A percentile compares a stretch with the other conserved stretches of the same genome.
These are phyloP conservation scores for Helichrysum umbraculigerum DNA, from an alignment of 129 eudicot species.

Conservation along the genomic window DNA sequence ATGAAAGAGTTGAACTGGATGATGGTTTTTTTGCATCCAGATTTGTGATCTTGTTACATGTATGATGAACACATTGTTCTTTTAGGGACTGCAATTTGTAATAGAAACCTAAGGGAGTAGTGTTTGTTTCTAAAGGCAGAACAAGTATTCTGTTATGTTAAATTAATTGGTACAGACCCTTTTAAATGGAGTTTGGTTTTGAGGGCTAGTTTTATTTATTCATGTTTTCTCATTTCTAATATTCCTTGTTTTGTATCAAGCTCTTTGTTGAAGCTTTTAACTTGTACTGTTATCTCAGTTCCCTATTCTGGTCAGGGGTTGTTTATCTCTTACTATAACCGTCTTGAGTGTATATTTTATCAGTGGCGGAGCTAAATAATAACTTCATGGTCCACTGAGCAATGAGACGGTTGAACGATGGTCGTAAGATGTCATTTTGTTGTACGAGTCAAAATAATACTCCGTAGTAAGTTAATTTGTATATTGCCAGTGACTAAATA, in stretches of 20 bases:
- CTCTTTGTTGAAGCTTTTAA: neutral
- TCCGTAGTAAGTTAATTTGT: too few species aligned
- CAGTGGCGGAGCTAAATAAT: too few species aligned
- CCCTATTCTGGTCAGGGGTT: too few species aligned
- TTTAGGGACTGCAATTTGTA: slow-evolving; percentile 19
- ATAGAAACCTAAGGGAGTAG: slow-evolving; percentile 18
- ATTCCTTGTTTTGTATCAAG: neutral
- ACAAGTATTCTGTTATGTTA: neutral
- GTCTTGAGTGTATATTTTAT: too few species aligned
- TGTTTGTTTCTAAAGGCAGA: slow-evolving; percentile 27
- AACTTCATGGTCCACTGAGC: too few species aligned
- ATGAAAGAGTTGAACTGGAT: slow-evolving; percentile 26
- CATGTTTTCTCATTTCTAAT: neutral
- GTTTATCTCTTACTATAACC: too few species aligned
- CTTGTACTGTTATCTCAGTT: too few species aligned
- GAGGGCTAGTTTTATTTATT: neutral
- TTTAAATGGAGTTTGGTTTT: neutral
- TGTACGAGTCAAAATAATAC: too few species aligned
- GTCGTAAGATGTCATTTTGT: too few species aligned
- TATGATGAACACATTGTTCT: slow-evolving; percentile 39
- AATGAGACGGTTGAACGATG: too few species aligned
- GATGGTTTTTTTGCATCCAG: slow-evolving; percentile 30
- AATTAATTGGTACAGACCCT: neutral
- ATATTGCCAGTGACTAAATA: too few species aligned
- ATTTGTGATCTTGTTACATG: slow-evolving; percentile 26